These are phyloP conservation scores for Cercospora citrullina DNA, from an alignment of 2,329 filamentous ascomycete species.

Conservation along the genomic window DNA sequence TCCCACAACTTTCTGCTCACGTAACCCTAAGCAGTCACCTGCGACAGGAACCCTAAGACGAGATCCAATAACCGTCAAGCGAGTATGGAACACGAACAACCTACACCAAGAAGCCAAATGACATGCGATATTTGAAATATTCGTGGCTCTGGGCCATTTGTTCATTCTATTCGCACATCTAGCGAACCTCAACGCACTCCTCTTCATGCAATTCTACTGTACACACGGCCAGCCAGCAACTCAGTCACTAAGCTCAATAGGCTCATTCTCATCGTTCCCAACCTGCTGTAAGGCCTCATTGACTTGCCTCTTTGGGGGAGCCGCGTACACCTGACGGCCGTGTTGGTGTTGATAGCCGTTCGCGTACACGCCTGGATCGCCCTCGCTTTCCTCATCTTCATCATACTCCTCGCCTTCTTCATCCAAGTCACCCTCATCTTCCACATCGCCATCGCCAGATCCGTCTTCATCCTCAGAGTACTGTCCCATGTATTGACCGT, in stretches of 20 bases:
- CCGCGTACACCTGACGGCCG: constrained; percentile 13
- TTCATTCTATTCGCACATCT: neutral
- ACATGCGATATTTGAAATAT: neutral
- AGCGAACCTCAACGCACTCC: neutral
- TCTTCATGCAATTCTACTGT: neutral
- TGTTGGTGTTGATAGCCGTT: constrained; percentile 14
- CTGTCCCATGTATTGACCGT: constrained; percentile 12
- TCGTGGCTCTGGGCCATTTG: neutral
- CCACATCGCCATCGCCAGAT: constrained; percentile 14
- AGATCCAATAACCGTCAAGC: neutral
- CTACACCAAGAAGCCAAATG: neutral
- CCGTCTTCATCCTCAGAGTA: constrained; percentile 12
- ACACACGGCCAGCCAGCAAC: neutral
- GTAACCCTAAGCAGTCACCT: neutral
- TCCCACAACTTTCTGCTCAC: neutral
- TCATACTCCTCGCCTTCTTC: constrained; percentile 17
- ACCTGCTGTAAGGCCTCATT: constrained; percentile 29
- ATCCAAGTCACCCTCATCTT: constrained; percentile 14
- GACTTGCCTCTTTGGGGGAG: constrained; percentile 11
- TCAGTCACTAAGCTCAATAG: constrained; percentile 30
- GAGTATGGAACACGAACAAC: neutral
- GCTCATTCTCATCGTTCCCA: constrained; percentile 19
- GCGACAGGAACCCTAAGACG: neutral
- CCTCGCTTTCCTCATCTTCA: constrained; percentile 18
- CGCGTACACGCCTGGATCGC: constrained; percentile 13